These are phyloP conservation scores for Tremellales sp. DNA, from an alignment of 1,284 basidiomycete genomes.

Conservation along the genomic window DNA sequence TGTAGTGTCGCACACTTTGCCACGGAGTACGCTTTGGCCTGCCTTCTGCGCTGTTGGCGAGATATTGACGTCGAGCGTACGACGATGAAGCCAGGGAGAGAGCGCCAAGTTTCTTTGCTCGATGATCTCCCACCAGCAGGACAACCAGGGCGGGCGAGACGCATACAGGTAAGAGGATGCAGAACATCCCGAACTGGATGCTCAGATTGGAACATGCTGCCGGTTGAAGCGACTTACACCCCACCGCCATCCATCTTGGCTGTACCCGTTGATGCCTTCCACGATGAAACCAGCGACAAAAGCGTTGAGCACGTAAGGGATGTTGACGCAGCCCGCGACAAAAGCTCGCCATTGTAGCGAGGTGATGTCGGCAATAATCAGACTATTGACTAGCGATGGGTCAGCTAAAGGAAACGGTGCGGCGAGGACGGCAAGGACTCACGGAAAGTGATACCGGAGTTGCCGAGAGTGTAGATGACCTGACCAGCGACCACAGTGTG, in stretches of 20 bases:
- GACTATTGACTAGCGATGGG: conserved; percentile 7
- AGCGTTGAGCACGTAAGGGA: conserved; percentile 55
- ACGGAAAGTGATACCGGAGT: conserved; percentile 30
- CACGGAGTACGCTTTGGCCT: conserved; percentile 4
- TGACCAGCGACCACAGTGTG: conserved; percentile 31
- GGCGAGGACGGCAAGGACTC: background rate
- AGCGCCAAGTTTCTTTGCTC: conserved; percentile 35
- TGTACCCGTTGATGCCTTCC: conserved; percentile 56
- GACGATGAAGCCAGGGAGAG: conserved; percentile 16
- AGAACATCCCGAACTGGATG: conserved; percentile 41
- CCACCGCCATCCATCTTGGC: conserved; percentile 60
- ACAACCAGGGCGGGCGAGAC: conserved; percentile 31
- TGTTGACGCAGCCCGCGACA: conserved; percentile 63
- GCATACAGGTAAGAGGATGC: conserved; percentile 39
- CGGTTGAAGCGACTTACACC: conserved; percentile 43
- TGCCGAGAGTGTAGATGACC: conserved; percentile 36
- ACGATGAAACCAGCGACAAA: conserved; percentile 50
- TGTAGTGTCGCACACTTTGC: conserved; percentile 21
- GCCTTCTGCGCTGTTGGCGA: background rate
- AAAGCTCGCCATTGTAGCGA: conserved; percentile 71
- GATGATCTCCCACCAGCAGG: conserved; percentile 42
- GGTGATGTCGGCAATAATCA: conserved; percentile 62
- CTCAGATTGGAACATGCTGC: background rate
- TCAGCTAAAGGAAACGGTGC: background rate
- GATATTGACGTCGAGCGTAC: conserved; percentile 10